Evolutionary conservation across 2,329 filamentous ascomycete species (phyloP).

Genomic region (Cercospora zeae-maydis): DNA sequence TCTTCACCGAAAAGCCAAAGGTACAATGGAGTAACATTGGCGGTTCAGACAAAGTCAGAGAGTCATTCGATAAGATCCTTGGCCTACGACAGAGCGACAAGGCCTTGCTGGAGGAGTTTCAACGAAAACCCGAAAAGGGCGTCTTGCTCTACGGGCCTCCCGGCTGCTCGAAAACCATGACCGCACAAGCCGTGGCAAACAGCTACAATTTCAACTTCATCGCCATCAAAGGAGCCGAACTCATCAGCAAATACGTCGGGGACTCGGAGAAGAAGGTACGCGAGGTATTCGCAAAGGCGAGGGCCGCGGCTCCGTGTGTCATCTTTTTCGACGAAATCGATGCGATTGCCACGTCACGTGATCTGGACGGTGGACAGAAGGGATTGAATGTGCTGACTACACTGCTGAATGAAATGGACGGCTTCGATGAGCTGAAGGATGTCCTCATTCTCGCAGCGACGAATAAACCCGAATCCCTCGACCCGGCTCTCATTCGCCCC

Average conservation of each 20-base stretch:
- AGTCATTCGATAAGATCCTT: constrained; percentile 54
- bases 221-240: constrained; percentile 86
- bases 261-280: constrained; percentile 85
- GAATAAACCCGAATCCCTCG: constrained; percentile 81
- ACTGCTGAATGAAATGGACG: constrained; percentile 91
- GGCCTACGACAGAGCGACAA: constrained; percentile 32
- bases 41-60: constrained; percentile 73
- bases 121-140: constrained; percentile 64
- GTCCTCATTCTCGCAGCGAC: constrained; percentile 88
- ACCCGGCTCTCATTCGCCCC: constrained; percentile 78
- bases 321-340: constrained; percentile 98
- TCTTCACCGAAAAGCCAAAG: constrained; percentile 82
- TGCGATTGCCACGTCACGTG: constrained; percentile 63
- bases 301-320: constrained; percentile 82
- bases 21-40: constrained; percentile 85
- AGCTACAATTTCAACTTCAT: constrained; percentile 92
- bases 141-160: constrained; percentile 88
- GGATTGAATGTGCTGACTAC: constrained; percentile 84
- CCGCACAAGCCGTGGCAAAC: constrained; percentile 84
- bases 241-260: constrained; percentile 95
- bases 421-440: constrained; percentile 77
- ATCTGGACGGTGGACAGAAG: constrained; percentile 43
- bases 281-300: constrained; percentile 79
- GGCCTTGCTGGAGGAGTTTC: constrained; percentile 37
- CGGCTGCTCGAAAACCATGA: constrained; percentile 91